A percentile compares a stretch with the other conserved stretches of the same genome.
Conservation (phyloP, 345 rosid genomes). For the Turnera subulata region DNA sequence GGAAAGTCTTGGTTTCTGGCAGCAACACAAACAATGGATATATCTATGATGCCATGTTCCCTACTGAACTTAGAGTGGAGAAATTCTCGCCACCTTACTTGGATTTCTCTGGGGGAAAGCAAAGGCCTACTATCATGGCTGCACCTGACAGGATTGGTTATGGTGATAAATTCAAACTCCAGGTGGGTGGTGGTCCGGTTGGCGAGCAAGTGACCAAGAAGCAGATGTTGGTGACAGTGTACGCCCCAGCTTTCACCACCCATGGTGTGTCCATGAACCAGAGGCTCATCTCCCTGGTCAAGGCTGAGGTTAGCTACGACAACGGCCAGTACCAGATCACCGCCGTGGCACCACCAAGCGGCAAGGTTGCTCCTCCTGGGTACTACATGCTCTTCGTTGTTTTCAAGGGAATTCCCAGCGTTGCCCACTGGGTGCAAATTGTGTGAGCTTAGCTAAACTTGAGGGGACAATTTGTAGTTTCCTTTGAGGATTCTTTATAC, state of each 20-base stretch:
- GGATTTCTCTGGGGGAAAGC: slow-evolving; percentile 24
- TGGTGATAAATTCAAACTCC: slow-evolving; percentile 21
- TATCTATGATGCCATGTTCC: slow-evolving; percentile 42
- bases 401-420: slow-evolving; percentile 50
- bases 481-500: no score
- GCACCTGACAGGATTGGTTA: slow-evolving; percentile 18
- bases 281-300: slow-evolving; percentile 40
- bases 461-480: background rate
- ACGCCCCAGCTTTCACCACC: slow-evolving; percentile 66
- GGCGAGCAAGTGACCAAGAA: background rate
- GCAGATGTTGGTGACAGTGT: slow-evolving; percentile 39
- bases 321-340: slow-evolving; percentile 19
- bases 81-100: slow-evolving; percentile 74
- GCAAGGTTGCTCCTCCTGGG: slow-evolving; percentile 53
- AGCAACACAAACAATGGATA: slow-evolving; percentile 73
- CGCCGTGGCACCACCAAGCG: slow-evolving; percentile 34
- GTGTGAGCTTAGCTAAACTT: slow-evolving; percentile 17
- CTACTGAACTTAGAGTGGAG: slow-evolving; percentile 66
- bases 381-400: slow-evolving; percentile 51
- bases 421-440: slow-evolving; percentile 48
- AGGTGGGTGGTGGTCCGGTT: slow-evolving; percentile 15
- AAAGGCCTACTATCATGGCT: slow-evolving; percentile 31
- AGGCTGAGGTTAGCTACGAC: slow-evolving; percentile 9
- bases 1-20: slow-evolving; percentile 54
- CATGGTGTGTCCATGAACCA: slow-evolving; percentile 68